These are phyloP conservation scores for Trichothecium roseum DNA, from an alignment of 2,329 filamentous ascomycete species.

Conservation along the genomic window DNA sequence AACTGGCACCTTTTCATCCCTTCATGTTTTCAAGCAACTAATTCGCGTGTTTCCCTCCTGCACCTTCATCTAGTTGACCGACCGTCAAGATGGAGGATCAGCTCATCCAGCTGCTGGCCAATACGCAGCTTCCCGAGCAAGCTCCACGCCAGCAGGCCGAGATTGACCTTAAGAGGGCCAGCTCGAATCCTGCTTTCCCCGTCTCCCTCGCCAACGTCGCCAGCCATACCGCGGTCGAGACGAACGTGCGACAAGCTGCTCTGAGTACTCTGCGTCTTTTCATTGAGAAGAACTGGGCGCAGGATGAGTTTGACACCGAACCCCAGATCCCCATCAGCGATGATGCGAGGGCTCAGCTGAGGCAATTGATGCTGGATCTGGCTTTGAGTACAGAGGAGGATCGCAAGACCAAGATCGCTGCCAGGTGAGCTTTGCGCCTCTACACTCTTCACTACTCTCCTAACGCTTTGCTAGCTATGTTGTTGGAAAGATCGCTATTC, in stretches of 20 bases:
- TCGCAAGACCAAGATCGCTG: slow-evolving; percentile 78
- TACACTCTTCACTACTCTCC: not conserved
- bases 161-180: slow-evolving; percentile 64
- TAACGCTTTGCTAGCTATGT: slow-evolving; percentile 39
- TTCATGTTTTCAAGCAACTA: not conserved
- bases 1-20: too few species aligned
- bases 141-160: slow-evolving; percentile 78
- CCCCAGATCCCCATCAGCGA: slow-evolving; percentile 59
- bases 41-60: not conserved
- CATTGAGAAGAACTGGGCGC: slow-evolving; percentile 76
- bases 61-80: not conserved
- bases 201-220: slow-evolving; percentile 72
- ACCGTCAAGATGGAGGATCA: slow-evolving; percentile 69
- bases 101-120: slow-evolving; percentile 76
- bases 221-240: slow-evolving; percentile 60
- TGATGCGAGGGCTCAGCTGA: slow-evolving; percentile 61
- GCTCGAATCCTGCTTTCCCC: slow-evolving; percentile 62
- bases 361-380: slow-evolving; percentile 65
- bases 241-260: slow-evolving; percentile 72
- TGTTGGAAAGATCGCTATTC: slow-evolving; percentile 87
- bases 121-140: slow-evolving; percentile 71
- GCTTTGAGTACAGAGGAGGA: slow-evolving; percentile 65
- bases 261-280: slow-evolving; percentile 73
- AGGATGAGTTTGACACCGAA: slow-evolving; percentile 57
- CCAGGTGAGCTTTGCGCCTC: slow-evolving; percentile 50